These are phyloP conservation scores for Xylaria sp. DNA, from an alignment of 2,329 filamentous ascomycete species.

Conservation along the genomic window DNA sequence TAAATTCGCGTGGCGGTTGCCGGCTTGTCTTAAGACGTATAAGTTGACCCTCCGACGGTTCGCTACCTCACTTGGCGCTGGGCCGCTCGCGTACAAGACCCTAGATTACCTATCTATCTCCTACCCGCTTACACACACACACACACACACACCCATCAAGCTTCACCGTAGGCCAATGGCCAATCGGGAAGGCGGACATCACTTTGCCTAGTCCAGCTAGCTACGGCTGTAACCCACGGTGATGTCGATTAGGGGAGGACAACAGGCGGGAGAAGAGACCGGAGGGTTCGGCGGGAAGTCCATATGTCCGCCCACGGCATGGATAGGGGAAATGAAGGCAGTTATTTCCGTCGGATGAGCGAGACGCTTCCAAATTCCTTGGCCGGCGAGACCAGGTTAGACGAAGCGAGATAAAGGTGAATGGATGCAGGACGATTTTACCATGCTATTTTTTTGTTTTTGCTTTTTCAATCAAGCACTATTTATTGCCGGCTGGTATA, in stretches of 20 bases:
- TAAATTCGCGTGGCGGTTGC: background rate
- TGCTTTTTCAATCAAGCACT: too few relatives aligned
- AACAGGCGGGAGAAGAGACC: conserved; percentile 14
- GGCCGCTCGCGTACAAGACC: conserved; percentile 1
- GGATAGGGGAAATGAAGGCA: background rate
- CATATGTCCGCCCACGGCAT: too few relatives aligned
- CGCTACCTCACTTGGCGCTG: conserved; percentile 15
- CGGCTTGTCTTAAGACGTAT: background rate
- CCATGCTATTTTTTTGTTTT: too few relatives aligned
- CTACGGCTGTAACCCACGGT: conserved; percentile 23
- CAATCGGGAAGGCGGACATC: conserved; percentile 10
- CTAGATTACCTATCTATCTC: background rate
- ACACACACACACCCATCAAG: background rate
- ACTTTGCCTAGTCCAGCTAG: conserved; percentile 9
- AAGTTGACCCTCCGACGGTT: conserved; percentile 6
- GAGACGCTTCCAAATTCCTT: conserved; percentile 23
- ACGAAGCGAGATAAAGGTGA: conserved; percentile 18
- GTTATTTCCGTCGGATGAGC: conserved; percentile 21
- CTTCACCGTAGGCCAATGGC: conserved; percentile 19
- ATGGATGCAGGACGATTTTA: conserved; percentile 9
- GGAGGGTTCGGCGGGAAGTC: conserved; percentile 8
- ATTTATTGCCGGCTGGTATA: too few relatives aligned
- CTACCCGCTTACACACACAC: conserved; percentile 3
- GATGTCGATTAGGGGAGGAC: conserved; percentile 16
- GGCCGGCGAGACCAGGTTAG: conserved; percentile 14